phyloP scores from a whole-genome alignment of 768 basidiomycete species.

The Amanita pseudoporphyria region DNA sequence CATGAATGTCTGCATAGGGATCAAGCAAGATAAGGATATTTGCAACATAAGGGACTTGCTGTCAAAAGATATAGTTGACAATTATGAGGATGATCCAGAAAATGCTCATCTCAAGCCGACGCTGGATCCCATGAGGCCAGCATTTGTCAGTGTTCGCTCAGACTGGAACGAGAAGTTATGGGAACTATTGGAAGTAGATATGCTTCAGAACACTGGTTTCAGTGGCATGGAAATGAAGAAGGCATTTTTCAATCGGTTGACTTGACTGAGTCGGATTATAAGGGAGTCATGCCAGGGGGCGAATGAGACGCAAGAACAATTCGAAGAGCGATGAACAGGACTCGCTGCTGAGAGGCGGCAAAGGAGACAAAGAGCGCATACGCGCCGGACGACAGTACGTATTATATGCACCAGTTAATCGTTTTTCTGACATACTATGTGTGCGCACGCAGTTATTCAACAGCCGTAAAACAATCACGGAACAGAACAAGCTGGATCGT shows the following conservation, averaged over 20 bases:
- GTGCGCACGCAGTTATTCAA: no score
- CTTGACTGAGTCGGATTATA: neutral
- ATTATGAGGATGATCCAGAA: neutral
- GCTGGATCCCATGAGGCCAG: neutral
- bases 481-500: neutral
- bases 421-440: no score
- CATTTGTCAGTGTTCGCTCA: neutral
- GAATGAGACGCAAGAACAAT: neutral
- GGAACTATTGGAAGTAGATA: neutral
- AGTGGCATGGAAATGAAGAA: neutral
- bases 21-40: neutral
- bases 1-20: neutral
- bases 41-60: neutral
- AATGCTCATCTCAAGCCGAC: neutral
- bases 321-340: neutral
- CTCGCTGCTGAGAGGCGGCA: neutral
- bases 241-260: neutral
- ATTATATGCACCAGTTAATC: no score
- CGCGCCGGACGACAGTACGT: no score
- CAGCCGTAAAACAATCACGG: neutral
- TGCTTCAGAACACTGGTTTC: neutral
- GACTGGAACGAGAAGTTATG: neutral
- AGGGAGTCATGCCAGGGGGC: neutral
- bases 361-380: no score
- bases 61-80: neutral